A percentile compares a stretch with the other conserved stretches of the same genome.
Conservation (phyloP, 164 flowering plant species). For the Dillenia turbinata region DNA sequence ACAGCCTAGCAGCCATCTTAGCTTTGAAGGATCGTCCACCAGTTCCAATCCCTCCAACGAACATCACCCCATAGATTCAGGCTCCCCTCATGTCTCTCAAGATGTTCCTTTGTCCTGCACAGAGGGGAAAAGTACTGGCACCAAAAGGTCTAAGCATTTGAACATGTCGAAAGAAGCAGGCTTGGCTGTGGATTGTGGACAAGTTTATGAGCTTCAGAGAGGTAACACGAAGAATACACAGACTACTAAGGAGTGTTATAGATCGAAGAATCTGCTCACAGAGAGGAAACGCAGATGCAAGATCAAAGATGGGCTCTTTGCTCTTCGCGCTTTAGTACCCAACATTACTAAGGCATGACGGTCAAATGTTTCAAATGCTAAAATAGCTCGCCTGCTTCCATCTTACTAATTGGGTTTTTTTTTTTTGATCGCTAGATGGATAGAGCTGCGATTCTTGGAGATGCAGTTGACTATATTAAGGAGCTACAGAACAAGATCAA, state of each 20-base stretch:
- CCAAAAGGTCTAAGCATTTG: neutral
- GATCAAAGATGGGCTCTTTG: slow-evolving; percentile 35
- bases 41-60: slow-evolving; percentile 29
- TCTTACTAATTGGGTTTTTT: slow-evolving; percentile 2
- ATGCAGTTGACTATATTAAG: slow-evolving; percentile 49
- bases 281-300: slow-evolving; percentile 55
- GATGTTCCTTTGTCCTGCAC: slow-evolving; percentile 6
- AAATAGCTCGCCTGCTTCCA: no score
- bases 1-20: slow-evolving; percentile 4
- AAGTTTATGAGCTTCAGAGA: no score
- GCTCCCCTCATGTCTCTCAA: slow-evolving; percentile 5
- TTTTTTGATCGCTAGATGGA: slow-evolving; percentile 41
- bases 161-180: neutral
- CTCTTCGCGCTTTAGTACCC: slow-evolving; percentile 60
- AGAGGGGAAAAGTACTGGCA: neutral
- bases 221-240: no score
- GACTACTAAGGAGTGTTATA: slow-evolving; percentile 6
- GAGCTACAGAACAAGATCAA: slow-evolving; percentile 34
- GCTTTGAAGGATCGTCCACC: slow-evolving; percentile 30
- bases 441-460: slow-evolving; percentile 43
- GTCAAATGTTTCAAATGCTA: no score
- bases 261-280: slow-evolving; percentile 42
- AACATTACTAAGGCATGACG: slow-evolving; percentile 54
- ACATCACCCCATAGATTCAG: slow-evolving; percentile 9
- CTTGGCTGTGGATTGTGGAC: neutral